A percentile compares a stretch with the other conserved stretches of the same genome.
These are phyloP conservation scores for Tolypocladium inflatum DNA, from an alignment of 2,329 filamentous ascomycete species.

Conservation along the genomic window DNA sequence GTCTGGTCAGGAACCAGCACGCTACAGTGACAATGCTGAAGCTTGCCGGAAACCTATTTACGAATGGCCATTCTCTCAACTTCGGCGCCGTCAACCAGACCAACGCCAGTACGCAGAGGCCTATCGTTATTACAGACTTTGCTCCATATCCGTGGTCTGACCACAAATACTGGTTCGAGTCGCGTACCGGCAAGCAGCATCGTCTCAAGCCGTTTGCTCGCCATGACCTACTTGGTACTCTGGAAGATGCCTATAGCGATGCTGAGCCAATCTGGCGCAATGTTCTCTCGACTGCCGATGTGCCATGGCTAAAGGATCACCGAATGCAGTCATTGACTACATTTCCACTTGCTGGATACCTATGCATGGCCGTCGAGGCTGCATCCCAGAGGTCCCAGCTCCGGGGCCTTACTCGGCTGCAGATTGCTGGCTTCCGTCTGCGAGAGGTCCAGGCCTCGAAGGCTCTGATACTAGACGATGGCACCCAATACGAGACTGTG, in stretches of 20 bases:
- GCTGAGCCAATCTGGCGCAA: constrained; percentile 40
- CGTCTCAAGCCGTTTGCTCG: constrained; percentile 28
- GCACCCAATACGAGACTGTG: constrained; percentile 14
- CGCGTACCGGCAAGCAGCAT: constrained; percentile 30
- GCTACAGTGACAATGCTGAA: constrained; percentile 35
- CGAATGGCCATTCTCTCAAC: constrained; percentile 32
- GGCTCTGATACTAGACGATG: constrained; percentile 15
- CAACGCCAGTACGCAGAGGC: not conserved
- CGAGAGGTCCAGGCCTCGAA: constrained; percentile 16
- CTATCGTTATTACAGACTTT: constrained; percentile 29
- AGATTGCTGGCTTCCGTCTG: constrained; percentile 9
- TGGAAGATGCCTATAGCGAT: constrained; percentile 32
- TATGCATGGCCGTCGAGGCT: constrained; percentile 42
- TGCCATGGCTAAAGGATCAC: constrained; percentile 51
- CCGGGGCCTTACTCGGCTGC: constrained; percentile 6
- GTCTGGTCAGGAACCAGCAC: constrained; percentile 41
- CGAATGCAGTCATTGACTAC: constrained; percentile 45
- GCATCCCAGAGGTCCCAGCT: constrained; percentile 23
- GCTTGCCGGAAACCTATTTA: constrained; percentile 33
- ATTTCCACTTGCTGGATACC: constrained; percentile 43
- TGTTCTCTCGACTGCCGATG: constrained; percentile 33
- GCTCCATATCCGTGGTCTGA: constrained; percentile 39
- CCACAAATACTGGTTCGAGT: constrained; percentile 37
- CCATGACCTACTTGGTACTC: constrained; percentile 36
- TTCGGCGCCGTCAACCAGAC: constrained; percentile 36